Evolutionary conservation across 139 green algal species (phyloP).

Genomic region (Chlorella sorokiniana): DNA sequence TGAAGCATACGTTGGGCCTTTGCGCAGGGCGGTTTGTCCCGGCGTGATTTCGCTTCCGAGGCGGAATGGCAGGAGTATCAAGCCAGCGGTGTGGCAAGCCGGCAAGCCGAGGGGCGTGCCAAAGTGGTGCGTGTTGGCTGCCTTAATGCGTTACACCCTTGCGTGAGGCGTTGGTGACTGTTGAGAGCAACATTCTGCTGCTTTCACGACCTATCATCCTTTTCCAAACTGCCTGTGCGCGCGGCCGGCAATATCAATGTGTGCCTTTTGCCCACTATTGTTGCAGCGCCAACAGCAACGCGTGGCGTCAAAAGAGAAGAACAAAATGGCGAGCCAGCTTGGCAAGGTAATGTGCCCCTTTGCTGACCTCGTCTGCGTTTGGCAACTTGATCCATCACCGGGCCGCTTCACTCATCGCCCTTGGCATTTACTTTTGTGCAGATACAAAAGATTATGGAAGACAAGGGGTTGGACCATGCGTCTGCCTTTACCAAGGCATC

Average conservation of each 20-base stretch:
- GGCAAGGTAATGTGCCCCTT: constrained; percentile 15
- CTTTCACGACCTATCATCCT: too few relatives aligned
- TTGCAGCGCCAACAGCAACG: constrained; percentile 20
- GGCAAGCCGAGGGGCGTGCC: constrained; percentile 8
- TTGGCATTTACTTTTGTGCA: not conserved
- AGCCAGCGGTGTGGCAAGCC: not conserved
- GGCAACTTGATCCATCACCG: not conserved
- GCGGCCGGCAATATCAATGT: too few relatives aligned
- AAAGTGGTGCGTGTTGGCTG: constrained; percentile 9
- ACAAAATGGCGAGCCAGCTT: constrained; percentile 32
- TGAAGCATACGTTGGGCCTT: not conserved
- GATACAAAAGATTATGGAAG: constrained; percentile 49
- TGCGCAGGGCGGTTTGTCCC: constrained; percentile 1
- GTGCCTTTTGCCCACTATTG: not conserved
- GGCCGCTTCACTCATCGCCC: not conserved
- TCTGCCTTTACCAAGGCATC: constrained; percentile 15
- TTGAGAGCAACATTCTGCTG: too few relatives aligned
- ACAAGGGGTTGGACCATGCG: constrained; percentile 42
- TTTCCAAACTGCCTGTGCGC: too few relatives aligned
- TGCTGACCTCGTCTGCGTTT: not conserved
- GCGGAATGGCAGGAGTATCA: constrained; percentile 30
- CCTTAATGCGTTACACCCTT: not conserved
- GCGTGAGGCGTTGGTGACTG: not conserved
- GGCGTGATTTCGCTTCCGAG: constrained; percentile 21
- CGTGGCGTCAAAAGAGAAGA: constrained; percentile 28